These are phyloP conservation scores for Hypoxylon sp. DNA, from an alignment of 2,329 filamentous ascomycete species.

Conservation along the genomic window DNA sequence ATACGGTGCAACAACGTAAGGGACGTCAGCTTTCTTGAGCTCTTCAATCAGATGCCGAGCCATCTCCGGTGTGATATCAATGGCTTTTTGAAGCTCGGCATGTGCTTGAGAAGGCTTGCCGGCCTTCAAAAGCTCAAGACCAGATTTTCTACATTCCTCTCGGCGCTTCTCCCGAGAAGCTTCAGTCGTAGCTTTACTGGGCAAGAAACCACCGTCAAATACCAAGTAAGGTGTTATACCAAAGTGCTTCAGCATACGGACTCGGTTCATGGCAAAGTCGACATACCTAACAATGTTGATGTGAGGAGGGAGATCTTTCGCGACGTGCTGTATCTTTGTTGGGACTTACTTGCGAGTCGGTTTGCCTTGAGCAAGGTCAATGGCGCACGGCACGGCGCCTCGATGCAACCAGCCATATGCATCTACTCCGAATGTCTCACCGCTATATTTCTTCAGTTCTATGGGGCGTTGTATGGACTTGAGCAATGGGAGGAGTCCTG, in stretches of 20 bases:
- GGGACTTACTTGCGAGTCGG: constrained; percentile 83
- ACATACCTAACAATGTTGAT: constrained; percentile 75
- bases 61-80: constrained; percentile 97
- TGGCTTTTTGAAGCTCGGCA: constrained; percentile 90
- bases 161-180: constrained; percentile 80
- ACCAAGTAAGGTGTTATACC: constrained; percentile 95
- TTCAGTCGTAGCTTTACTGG: constrained; percentile 93
- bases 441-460: constrained; percentile 87
- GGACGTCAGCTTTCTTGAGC: constrained; percentile 82
- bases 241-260: constrained; percentile 94
- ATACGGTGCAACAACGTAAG: constrained; percentile 95
- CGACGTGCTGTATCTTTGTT: background rate
- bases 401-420: constrained; percentile 99
- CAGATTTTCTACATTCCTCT: constrained; percentile 81
- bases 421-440: constrained; percentile 93
- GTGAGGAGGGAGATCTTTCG: constrained; percentile 10
- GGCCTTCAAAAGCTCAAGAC: constrained; percentile 83
- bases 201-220: constrained; percentile 95
- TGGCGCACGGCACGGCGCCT: constrained; percentile 89
- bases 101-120: constrained; percentile 87
- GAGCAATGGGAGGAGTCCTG: constrained; percentile 88
- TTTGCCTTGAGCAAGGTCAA: constrained; percentile 89
- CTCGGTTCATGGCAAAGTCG: constrained; percentile 89
- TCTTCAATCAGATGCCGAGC: constrained; percentile 92
- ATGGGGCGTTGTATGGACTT: constrained; percentile 96